Percentiles rank a stretch among this genome's conserved stretches.
phyloP scores from a whole-genome alignment of 371 early-diverging fungal genomes.

The Mucor plumbeus region DNA sequence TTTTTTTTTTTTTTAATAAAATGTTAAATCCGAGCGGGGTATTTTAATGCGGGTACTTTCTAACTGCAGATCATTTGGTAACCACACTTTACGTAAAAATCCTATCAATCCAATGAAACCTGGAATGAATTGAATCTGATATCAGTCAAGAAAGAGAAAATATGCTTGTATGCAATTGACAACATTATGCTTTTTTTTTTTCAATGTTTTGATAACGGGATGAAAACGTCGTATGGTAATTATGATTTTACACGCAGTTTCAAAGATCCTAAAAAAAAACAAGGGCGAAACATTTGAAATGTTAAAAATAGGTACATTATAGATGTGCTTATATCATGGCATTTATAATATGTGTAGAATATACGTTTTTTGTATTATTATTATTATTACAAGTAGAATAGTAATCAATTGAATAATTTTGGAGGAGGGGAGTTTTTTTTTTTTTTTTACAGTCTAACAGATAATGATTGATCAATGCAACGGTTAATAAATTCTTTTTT shows the following conservation, averaged over 20 bases:
- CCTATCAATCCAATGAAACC: too few relatives aligned
- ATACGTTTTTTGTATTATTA: too few relatives aligned
- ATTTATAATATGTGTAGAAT: too few relatives aligned
- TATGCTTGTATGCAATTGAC: not conserved
- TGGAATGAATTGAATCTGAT: too few relatives aligned
- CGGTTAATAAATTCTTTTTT: constrained; percentile 81
- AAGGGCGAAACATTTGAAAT: not conserved
- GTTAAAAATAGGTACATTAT: not conserved
- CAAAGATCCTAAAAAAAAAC: not conserved
- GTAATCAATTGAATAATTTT: too few relatives aligned
- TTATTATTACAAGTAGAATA: not conserved
- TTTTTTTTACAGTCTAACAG: constrained; percentile 15
- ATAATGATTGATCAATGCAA: constrained; percentile 67
- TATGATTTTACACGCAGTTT: not conserved
- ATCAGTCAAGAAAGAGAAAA: too few relatives aligned
- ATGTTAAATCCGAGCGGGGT: not conserved
- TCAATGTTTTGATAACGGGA: too few relatives aligned
- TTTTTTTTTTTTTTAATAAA: not conserved
- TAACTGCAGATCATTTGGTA: not conserved
- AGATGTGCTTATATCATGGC: too few relatives aligned
- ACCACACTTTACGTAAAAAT: not conserved
- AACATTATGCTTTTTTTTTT: not conserved
- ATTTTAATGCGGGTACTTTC: not conserved
- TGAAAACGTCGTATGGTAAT: not conserved
- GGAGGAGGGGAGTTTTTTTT: not conserved